Conservation (phyloP, 1,139 yeast species). For the Taiozyma sp. region DNA sequence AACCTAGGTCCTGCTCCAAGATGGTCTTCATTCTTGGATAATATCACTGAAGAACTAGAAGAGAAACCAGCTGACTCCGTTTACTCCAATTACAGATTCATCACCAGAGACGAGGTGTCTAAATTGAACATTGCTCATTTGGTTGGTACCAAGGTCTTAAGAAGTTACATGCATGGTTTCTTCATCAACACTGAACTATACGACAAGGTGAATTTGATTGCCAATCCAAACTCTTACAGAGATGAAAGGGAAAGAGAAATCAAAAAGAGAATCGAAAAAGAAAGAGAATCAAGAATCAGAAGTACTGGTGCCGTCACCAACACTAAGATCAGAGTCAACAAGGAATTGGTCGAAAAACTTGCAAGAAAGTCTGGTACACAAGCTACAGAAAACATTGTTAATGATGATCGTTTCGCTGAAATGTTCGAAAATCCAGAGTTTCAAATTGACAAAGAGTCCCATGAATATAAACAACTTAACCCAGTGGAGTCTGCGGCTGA, state of each 20-base stretch:
- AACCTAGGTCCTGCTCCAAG: conserved; percentile 93
- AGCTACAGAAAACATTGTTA: conserved; percentile 32
- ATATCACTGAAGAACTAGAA: conserved; percentile 93
- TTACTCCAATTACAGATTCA: conserved; percentile 91
- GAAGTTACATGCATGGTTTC: conserved; percentile 98
- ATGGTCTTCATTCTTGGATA: conserved; percentile 98
- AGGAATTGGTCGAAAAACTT: conserved; percentile 72
- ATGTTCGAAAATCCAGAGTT: conserved; percentile 94
- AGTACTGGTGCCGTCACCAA: conserved; percentile 71
- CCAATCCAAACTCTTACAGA: conserved; percentile 85
- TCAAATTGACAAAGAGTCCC: conserved; percentile 80
- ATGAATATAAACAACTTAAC: conserved; percentile 88
- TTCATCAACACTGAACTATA: conserved; percentile 87
- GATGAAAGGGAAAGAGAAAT: conserved; percentile 94
- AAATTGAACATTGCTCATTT: conserved; percentile 78
- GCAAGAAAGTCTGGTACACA: conserved; percentile 45
- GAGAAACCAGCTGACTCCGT: conserved; percentile 88
- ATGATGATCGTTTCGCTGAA: conserved; percentile 61
- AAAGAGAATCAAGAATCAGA: conserved; percentile 92
- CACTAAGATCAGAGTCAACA: conserved; percentile 82
- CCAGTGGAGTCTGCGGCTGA: conserved; percentile 61
- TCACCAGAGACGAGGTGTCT: conserved; percentile 82
- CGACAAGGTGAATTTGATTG: conserved; percentile 87
- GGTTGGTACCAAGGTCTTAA: conserved; percentile 86
- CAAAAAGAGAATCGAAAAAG: conserved; percentile 80